Conservation (phyloP, 2,329 filamentous ascomycete species). For the Cercospora brassicicola region DNA sequence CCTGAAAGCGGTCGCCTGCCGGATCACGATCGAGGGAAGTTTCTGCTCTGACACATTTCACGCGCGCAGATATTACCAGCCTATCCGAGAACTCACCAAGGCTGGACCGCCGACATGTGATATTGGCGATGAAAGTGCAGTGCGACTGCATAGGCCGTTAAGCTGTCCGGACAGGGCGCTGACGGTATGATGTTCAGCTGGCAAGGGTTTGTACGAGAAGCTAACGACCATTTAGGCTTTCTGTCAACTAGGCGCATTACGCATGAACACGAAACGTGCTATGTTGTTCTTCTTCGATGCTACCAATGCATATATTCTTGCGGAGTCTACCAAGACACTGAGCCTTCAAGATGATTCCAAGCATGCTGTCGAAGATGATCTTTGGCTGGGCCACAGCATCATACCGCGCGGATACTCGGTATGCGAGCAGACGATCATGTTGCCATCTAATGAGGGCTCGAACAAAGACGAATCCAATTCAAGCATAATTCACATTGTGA, state of each 20-base stretch:
- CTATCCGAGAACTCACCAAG: constrained; percentile 32
- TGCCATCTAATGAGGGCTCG: constrained; percentile 27
- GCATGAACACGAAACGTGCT: constrained; percentile 50
- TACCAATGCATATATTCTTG: constrained; percentile 53
- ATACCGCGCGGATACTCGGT: constrained; percentile 35
- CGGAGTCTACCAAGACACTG: constrained; percentile 53
- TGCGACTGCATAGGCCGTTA: constrained; percentile 29
- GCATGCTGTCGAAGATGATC: constrained; percentile 29
- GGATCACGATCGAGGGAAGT: background rate
- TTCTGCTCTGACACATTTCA: constrained; percentile 8
- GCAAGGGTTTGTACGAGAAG: background rate
- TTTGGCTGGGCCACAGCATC: constrained; percentile 36
- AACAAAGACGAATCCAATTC: constrained; percentile 21
- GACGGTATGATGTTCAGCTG: constrained; percentile 2
- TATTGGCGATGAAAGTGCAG: constrained; percentile 27
- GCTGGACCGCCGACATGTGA: constrained; percentile 32
- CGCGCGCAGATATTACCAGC: constrained; percentile 32
- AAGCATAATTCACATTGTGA: constrained; percentile 32
- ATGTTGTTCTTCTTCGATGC: constrained; percentile 57
- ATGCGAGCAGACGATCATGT: constrained; percentile 35
- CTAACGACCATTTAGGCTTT: constrained; percentile 40
- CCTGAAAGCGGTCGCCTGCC: background rate
- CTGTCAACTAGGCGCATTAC: constrained; percentile 55
- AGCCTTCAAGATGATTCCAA: constrained; percentile 39
- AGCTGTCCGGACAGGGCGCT: constrained; percentile 36